Evolutionary conservation across 768 basidiomycete species (phyloP).

Genomic region (Psilocybe subaeruginosa): DNA sequence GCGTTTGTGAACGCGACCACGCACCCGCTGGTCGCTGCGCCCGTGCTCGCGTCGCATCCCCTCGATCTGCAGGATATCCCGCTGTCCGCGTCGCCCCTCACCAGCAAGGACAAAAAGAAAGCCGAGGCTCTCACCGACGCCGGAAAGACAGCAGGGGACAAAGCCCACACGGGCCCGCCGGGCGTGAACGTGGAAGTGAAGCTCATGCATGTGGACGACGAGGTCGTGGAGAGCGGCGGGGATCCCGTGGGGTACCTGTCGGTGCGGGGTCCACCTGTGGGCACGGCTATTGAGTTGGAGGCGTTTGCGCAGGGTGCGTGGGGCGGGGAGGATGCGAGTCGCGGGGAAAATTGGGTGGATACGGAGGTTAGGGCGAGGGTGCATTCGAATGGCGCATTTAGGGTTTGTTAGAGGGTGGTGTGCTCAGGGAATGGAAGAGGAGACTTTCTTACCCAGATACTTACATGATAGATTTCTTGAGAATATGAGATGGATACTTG

Average conservation of each 20-base stretch:
- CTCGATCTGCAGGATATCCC: slow-evolving; percentile 83
- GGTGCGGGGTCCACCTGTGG: slow-evolving; percentile 77
- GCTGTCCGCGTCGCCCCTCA: slow-evolving; percentile 9
- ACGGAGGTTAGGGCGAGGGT: slow-evolving; percentile 37
- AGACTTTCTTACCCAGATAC: background rate
- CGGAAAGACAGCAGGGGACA: background rate
- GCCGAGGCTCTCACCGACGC: background rate
- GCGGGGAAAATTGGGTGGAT: slow-evolving; percentile 28
- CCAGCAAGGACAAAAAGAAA: background rate
- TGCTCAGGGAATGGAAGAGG: background rate
- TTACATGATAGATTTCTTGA: no score
- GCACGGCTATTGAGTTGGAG: slow-evolving; percentile 46
- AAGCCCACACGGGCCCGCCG: slow-evolving; percentile 72
- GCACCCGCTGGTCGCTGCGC: slow-evolving; percentile 70
- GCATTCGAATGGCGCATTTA: slow-evolving; percentile 71
- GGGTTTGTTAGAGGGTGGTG: slow-evolving; percentile 11
- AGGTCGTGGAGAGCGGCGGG: slow-evolving; percentile 59
- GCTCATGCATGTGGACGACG: slow-evolving; percentile 71
- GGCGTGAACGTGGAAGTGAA: slow-evolving; percentile 86
- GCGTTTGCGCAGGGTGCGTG: slow-evolving; percentile 37
- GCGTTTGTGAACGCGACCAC: slow-evolving; percentile 70
- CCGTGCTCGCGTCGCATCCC: slow-evolving; percentile 81
- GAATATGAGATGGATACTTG: no score
- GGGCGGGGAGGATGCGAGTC: slow-evolving; percentile 12
- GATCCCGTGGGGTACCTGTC: slow-evolving; percentile 67